Conservation (phyloP, 495 filamentous ascomycete genomes). For the Gamarada debralockiae region DNA sequence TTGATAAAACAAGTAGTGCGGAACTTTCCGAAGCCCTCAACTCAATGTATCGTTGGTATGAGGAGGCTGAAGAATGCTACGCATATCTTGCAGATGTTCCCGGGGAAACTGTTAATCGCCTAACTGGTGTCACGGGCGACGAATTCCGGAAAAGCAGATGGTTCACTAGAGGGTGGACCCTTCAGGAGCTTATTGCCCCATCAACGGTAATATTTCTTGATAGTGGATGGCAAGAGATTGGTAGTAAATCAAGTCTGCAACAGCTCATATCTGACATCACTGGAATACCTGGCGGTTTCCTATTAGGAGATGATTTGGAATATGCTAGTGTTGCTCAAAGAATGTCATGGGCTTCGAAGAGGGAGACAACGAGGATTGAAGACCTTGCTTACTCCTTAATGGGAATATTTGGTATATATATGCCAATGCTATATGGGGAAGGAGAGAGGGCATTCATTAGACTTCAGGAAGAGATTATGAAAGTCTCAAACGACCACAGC, state of each 20-base stretch:
- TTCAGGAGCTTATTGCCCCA: no score
- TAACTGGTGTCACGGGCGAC: neutral
- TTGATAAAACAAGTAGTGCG: no score
- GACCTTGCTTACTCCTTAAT: constrained; percentile 28
- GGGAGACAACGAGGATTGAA: constrained; percentile 26
- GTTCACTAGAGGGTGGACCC: no score
- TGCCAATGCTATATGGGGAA: no score
- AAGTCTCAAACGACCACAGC: constrained; percentile 4
- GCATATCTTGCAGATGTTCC: neutral
- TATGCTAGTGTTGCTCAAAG: constrained; percentile 1
- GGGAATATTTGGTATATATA: constrained; percentile 29
- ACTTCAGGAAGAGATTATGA: no score
- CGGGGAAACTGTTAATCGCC: neutral
- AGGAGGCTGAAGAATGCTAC: no score
- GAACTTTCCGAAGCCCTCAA: no score
- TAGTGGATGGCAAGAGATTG: no score
- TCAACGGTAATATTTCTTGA: no score
- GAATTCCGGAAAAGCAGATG: neutral
- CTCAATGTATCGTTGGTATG: no score
- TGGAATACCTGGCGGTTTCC: constrained; percentile 3
- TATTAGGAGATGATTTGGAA: constrained; percentile 8
- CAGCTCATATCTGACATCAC: constrained; percentile 4
- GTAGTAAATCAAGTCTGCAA: neutral
- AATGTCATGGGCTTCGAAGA: no score
- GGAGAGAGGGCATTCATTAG: no score